A percentile compares a stretch with the other conserved stretches of the same genome.
Conservation (phyloP, 176 grass and related monocot species). For the Canna indica region DNA sequence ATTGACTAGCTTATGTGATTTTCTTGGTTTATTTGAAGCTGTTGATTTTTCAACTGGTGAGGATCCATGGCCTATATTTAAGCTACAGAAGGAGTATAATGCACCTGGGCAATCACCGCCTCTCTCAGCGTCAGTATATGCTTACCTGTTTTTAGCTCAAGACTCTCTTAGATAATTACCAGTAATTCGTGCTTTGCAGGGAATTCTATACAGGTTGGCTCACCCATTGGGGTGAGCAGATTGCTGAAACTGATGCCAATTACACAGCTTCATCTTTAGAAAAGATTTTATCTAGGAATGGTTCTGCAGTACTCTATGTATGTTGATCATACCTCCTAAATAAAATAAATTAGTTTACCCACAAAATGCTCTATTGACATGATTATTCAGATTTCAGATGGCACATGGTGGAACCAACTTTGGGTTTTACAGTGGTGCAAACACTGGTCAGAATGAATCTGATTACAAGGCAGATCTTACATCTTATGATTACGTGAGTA, state of each 20-base stretch:
- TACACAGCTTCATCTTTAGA: conserved; percentile 57
- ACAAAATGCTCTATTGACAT: conserved; percentile 23
- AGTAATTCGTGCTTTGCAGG: conserved; percentile 28
- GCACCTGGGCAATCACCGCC: conserved; percentile 84
- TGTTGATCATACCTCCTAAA: conserved; percentile 28
- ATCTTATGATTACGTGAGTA: conserved; percentile 90
- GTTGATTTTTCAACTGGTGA: conserved; percentile 85
- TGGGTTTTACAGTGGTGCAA: conserved; percentile 90
- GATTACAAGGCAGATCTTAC: conserved; percentile 84
- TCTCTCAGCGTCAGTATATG: conserved; percentile 58
- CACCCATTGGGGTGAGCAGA: conserved; percentile 83
- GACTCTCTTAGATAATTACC: conserved; percentile 12
- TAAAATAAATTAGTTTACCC: conserved; percentile 22
- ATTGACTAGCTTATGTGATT: background rate
- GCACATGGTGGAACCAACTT: conserved; percentile 98
- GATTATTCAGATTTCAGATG: conserved; percentile 53
- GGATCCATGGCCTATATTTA: conserved; percentile 67
- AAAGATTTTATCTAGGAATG: conserved; percentile 69
- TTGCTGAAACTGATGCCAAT: conserved; percentile 45
- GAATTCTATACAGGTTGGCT: conserved; percentile 99
- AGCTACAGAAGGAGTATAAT: conserved; percentile 80
- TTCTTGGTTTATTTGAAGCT: conserved; percentile 41
- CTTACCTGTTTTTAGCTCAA: background rate
- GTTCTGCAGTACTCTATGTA: conserved; percentile 96
- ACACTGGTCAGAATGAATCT: conserved; percentile 82